Conservation (phyloP, 2,329 filamentous ascomycete genomes). For the Emericellopsis atlantica region DNA sequence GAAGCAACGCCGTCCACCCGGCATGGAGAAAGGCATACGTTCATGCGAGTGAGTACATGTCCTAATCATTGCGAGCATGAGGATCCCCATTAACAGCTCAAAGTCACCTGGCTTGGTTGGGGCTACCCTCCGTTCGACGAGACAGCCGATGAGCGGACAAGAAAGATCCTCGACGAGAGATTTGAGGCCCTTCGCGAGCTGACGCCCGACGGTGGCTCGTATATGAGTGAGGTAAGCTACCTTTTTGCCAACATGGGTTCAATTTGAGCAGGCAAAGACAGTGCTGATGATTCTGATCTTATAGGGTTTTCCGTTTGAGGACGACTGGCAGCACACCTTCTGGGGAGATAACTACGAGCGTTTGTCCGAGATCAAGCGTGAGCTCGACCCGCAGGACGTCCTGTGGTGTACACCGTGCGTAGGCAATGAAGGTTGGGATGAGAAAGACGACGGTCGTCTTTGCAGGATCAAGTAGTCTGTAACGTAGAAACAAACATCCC, state of each 20-base stretch:
- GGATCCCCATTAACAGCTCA: no score
- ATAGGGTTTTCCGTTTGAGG: background rate
- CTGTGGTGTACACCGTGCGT: background rate
- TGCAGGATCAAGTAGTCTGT: background rate
- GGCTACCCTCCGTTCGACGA: no score
- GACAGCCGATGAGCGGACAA: no score
- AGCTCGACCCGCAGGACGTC: background rate
- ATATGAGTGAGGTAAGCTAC: background rate
- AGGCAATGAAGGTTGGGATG: background rate
- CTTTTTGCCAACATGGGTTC: no score
- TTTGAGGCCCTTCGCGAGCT: background rate
- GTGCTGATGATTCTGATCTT: background rate
- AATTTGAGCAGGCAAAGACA: no score
- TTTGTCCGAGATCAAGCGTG: background rate
- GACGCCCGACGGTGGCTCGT: background rate
- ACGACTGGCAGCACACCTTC: background rate
- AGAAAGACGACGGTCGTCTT: background rate
- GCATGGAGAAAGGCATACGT: background rate
- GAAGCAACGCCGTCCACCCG: background rate
- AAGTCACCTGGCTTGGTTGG: no score
- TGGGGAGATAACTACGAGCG: background rate
- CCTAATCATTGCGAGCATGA: no score
- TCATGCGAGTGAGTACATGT: background rate
- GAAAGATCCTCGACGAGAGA: no score
- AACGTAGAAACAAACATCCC: no score